These are phyloP conservation scores for Penicillium sp. DNA, from an alignment of 2,329 filamentous ascomycete species.

Conservation along the genomic window DNA sequence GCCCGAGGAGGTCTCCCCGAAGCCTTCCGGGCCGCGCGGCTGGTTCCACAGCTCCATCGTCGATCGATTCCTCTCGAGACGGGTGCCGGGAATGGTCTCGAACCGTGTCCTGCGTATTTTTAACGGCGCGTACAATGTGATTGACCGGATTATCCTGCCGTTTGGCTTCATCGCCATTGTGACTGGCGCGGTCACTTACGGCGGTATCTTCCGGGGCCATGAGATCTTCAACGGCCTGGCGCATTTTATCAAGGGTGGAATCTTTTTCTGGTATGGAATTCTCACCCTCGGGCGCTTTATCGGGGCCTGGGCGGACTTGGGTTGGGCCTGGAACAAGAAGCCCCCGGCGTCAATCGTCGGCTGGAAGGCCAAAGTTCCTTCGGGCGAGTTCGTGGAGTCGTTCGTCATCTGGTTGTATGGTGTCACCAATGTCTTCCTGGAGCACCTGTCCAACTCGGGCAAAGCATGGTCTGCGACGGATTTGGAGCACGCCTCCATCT, in stretches of 20 bases:
- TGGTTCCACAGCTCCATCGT: conserved; percentile 50
- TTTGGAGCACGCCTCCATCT: conserved; percentile 89
- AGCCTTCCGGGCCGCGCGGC: conserved; percentile 28
- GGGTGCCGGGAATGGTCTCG: conserved; percentile 57
- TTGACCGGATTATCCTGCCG: conserved; percentile 75
- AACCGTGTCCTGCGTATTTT: conserved; percentile 58
- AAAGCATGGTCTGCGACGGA: conserved; percentile 72
- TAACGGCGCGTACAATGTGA: conserved; percentile 60
- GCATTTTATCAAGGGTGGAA: conserved; percentile 89
- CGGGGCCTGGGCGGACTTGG: conserved; percentile 83
- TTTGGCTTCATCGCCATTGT: conserved; percentile 72
- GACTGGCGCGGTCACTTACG: conserved; percentile 73
- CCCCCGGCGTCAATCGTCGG: conserved; percentile 58
- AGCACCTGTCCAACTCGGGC: conserved; percentile 76
- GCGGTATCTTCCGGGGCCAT: conserved; percentile 72
- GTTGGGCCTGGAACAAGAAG: conserved; percentile 93
- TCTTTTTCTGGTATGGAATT: conserved; percentile 92
- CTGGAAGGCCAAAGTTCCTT: conserved; percentile 63
- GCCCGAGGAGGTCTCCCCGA: conserved; percentile 44
- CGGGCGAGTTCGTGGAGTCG: conserved; percentile 86
- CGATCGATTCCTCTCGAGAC: conserved; percentile 53
- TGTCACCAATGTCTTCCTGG: conserved; percentile 84
- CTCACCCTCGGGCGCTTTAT: conserved; percentile 86
- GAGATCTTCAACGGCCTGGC: conserved; percentile 80
- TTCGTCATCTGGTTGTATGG: conserved; percentile 89